A percentile compares a stretch with the other conserved stretches of the same genome.
phyloP scores from a whole-genome alignment of 2,329 filamentous ascomycete genomes.

The Beauveria sp. region DNA sequence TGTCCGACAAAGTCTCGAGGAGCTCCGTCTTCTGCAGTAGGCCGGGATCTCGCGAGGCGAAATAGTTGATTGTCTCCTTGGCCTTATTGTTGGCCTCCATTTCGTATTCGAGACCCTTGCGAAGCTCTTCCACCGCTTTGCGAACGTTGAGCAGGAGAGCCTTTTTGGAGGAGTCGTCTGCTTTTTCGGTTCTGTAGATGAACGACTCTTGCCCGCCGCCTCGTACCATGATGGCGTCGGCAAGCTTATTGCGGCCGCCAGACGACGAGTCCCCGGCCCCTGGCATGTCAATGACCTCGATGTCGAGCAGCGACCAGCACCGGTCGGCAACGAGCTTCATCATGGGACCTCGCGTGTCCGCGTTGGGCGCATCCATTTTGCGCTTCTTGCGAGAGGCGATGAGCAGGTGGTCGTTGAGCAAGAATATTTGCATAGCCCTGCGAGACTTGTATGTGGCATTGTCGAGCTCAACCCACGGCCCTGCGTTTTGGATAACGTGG shows the following conservation, averaged over 20 bases:
- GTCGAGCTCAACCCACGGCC: conserved; percentile 91
- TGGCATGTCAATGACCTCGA: conserved; percentile 84
- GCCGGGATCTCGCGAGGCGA: conserved; percentile 69
- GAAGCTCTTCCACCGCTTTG: conserved; percentile 85
- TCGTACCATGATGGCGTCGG: conserved; percentile 84
- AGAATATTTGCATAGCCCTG: conserved; percentile 80
- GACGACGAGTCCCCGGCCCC: conserved; percentile 53
- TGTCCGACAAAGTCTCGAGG: conserved; percentile 68
- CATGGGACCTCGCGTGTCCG: conserved; percentile 43
- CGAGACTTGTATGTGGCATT: conserved; percentile 94
- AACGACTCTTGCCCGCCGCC: conserved; percentile 82
- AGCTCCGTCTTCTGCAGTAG: conserved; percentile 73
- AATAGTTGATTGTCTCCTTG: conserved; percentile 78
- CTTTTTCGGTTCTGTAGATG: conserved; percentile 85
- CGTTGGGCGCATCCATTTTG: conserved; percentile 59
- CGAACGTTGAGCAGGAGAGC: conserved; percentile 81
- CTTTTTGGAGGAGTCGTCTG: conserved; percentile 70
- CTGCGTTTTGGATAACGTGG: conserved; percentile 88
- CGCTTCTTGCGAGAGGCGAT: conserved; percentile 91
- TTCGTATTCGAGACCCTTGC: conserved; percentile 77
- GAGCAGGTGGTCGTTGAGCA: conserved; percentile 90
- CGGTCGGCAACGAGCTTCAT: conserved; percentile 86
- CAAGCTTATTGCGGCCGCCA: conserved; percentile 51
- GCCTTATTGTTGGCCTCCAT: conserved; percentile 80
- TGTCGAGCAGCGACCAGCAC: conserved; percentile 89